These are phyloP conservation scores for Magnaporthiopsis poae DNA, from an alignment of 2,329 filamentous ascomycete species.

Conservation along the genomic window DNA sequence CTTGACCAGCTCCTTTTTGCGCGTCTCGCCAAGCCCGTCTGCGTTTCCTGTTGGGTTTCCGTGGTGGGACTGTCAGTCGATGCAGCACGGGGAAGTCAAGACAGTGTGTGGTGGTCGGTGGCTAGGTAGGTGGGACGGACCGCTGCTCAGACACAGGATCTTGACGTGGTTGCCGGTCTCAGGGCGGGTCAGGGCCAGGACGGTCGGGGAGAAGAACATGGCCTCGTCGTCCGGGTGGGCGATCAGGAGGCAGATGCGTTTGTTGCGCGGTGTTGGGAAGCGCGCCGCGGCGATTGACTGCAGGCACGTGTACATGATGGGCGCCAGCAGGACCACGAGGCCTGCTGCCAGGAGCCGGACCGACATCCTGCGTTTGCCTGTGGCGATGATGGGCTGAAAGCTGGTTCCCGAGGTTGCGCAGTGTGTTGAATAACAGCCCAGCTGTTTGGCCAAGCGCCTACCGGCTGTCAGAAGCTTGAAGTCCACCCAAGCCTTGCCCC, in stretches of 20 bases:
- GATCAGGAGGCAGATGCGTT: conserved; percentile 84
- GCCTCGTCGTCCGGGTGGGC: conserved; percentile 97
- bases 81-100: not conserved
- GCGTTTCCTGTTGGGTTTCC: conserved; percentile 54
- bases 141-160: conserved; percentile 84
- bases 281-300: conserved; percentile 35
- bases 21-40: conserved; percentile 72
- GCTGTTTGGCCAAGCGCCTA: not conserved
- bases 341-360: conserved; percentile 17
- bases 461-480: not conserved
- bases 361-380: conserved; percentile 1
- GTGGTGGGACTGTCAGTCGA: not conserved
- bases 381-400: not conserved
- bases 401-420: too few species aligned
- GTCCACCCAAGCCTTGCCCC: not conserved
- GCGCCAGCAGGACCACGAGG: conserved; percentile 31
- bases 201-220: conserved; percentile 94
- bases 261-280: conserved; percentile 63
- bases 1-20: conserved; percentile 73
- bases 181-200: conserved; percentile 73
- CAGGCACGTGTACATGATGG: conserved; percentile 44
- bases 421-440: not conserved
- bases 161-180: conserved; percentile 81
- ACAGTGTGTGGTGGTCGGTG: not conserved
- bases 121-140: conserved; percentile 28